Base-by-base conservation (phyloP, 2,329 filamentous ascomycete species). In the Gaeumannomyces sp. region DNA sequence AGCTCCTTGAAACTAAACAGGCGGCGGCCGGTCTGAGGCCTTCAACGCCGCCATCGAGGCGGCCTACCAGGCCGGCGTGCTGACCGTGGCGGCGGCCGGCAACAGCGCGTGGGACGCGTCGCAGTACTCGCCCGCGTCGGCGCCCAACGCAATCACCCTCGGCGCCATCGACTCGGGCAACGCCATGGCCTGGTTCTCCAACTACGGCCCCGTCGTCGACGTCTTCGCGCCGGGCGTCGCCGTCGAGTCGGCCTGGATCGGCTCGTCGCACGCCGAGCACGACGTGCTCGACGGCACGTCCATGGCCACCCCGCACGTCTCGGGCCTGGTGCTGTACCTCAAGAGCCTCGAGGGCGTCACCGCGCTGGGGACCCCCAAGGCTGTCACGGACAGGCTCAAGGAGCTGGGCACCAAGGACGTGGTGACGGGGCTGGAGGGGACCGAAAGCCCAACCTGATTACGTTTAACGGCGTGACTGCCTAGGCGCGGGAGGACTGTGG, bases 331-430 rank as follows among this genome's bases (percentile, higher is more conserved):
- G 38, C 77, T 78, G 58, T 81, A 81, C 67, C 72, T 81, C 59
- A 69, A 85, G 65, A 76, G 77, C 35, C 79, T 84, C 22, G 75
- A 85, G 35, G 80, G 78, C 6, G 73, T 74, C 2, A 73, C 66
- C 61, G 75, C 73, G 65, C 69, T 64, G 64, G 53, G 29, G 19
- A 27, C 8, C 22, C 35, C 65, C 8, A 62, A 25, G 25, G 59
- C 69, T 62, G 63, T 69, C 62, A 65, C 60, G 53, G 28, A 50
- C 38, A 33, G 64, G 59, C 53, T 70, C 35, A 62, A 64, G 61
- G 53, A 33, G 4, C 28, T 67, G 4, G 68, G 64, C 3, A 67
- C 67, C 29, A 61, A 29, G 45, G 66, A 29, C 0, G 35, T 29
- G 60, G 68, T 70, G 6, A 38, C 16, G 10, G 59, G 59, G 59